Base-by-base conservation (phyloP, 1,284 basidiomycete genomes). In the Tausonia pullulans region DNA sequence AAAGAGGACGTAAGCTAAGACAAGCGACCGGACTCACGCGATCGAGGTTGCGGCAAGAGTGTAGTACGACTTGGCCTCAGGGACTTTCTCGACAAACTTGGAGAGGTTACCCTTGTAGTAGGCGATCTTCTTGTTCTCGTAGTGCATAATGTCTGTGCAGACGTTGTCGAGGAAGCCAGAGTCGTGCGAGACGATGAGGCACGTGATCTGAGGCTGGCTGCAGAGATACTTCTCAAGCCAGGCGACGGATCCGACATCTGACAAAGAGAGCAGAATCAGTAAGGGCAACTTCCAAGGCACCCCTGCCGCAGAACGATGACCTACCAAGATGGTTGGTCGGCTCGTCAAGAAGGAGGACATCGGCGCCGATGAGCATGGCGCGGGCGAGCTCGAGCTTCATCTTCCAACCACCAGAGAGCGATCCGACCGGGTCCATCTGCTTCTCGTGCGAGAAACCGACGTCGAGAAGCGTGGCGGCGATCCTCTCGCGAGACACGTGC, bases 401-500 rank as follows among this genome's bases (percentile, higher is more conserved):
- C 81, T 98, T 98, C 95, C 95, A 98, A 61, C 96, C 95, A 76
- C 96, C 96, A 27, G 93, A 97, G 67, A 98, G 80, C 62, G 90
- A 88, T 59, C 88, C 89, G 67, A 98, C 94, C 55, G 84, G 79
- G 73, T 95, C 88, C 52, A 82, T 77, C 78, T 98, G 94, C 68
- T 92, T 83, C 66, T 81, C 83, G 68, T 90, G 88, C 70, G 93
- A 88, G 74, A 98, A 98, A 58, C 96, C 95, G 67, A 96, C 90
- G 70, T 89, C 89, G 14, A 81, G 71, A 14, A 97, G 81, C 75
- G 91, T 89, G 45, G 82, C 82, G 63, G 84, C 80, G 71, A 96
- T 87, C 78, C 87, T 87, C 55, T 81, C 78, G 63, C 84, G 81
- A 27, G 83, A 76, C 57, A 87, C 78, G 69, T 78, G 74, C 54